Evolutionary conservation across 1,284 basidiomycete genomes (phyloP), one percentile per base, ranked within the genome.

Genomic region (Takashimella tepidaria): DNA sequence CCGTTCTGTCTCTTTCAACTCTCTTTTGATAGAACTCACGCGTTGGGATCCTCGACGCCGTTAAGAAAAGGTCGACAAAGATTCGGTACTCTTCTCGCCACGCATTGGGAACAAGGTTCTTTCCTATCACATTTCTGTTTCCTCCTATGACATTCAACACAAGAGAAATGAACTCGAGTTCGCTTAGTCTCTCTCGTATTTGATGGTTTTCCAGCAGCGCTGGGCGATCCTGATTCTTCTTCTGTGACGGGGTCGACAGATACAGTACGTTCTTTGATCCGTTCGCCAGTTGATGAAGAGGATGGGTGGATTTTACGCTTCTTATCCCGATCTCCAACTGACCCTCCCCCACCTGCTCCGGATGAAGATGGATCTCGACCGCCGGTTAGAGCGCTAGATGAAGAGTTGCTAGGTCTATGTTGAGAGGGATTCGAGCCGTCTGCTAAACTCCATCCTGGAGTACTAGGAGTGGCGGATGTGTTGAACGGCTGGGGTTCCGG

Each of bases 321-420:
- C 51, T 65, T 69, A 27, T 64, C 46, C 85, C 79, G 70, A 70
- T n/a, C 5, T 74, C 4, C 26, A 82, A 3, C 83, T 13, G 55
- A n/a, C n/a, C n/a, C n/a, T n/a, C n/a, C n/a, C n/a, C n/a, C n/a
- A n/a, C n/a, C n/a, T n/a, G n/a, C n/a, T n/a, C n/a, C n/a, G n/a
- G n/a, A n/a, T n/a, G n/a, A n/a, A n/a, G n/a, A n/a, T n/a, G n/a
- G n/a, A n/a, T n/a, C n/a, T n/a, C n/a, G n/a, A n/a, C n/a, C n/a
- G n/a, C n/a, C n/a, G n/a, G n/a, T n/a, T n/a, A 83, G 54, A 79
- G 76, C 24, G 77, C 81, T 0, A 71, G 75, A 4, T 83, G 83
- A 61, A 72, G 72, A 1, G 69, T 74, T 5, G 85, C 85, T 0
- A 82, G 86, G 31, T n/a, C n/a, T n/a, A n/a, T n/a, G 16, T 8